Conservation (phyloP, 306 rosid species). For the Dicorynia guianensis region DNA sequence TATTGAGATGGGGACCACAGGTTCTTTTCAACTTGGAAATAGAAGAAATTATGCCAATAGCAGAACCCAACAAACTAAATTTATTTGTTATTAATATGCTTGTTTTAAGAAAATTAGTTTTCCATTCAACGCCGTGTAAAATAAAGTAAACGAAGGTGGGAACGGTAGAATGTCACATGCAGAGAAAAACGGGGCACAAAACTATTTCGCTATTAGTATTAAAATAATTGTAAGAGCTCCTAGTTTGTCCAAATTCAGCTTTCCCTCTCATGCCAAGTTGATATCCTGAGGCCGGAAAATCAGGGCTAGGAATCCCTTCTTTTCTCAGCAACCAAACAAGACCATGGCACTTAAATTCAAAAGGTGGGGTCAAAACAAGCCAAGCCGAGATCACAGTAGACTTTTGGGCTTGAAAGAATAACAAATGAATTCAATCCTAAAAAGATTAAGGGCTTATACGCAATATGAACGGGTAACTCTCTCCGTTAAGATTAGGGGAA, state of each 20-base stretch:
- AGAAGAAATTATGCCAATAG: not conserved
- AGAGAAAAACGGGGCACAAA: conserved; percentile 45
- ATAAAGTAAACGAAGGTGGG: conserved; percentile 9
- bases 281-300: not conserved
- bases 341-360: conserved; percentile 13
- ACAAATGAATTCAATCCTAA: not conserved
- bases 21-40: conserved; percentile 12
- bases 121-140: conserved; percentile 37
- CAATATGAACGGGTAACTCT: not conserved
- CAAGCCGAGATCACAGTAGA: not conserved
- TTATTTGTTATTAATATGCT: not conserved
- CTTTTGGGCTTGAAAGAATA: not conserved
- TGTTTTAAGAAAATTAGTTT: not conserved
- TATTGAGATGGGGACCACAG: conserved; percentile 11
- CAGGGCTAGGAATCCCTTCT: not conserved
- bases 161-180: conserved; percentile 37
- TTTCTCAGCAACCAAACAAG: conserved; percentile 49
- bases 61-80: not conserved
- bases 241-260: conserved; percentile 17
- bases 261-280: conserved; percentile 3
- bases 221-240: not conserved
- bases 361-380: conserved; percentile 6
- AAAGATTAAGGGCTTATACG: not conserved
- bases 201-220: conserved; percentile 34
- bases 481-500: not conserved